phyloP scores from a whole-genome alignment of 2,329 filamentous ascomycete species.

The Cladosporium sp. region DNA sequence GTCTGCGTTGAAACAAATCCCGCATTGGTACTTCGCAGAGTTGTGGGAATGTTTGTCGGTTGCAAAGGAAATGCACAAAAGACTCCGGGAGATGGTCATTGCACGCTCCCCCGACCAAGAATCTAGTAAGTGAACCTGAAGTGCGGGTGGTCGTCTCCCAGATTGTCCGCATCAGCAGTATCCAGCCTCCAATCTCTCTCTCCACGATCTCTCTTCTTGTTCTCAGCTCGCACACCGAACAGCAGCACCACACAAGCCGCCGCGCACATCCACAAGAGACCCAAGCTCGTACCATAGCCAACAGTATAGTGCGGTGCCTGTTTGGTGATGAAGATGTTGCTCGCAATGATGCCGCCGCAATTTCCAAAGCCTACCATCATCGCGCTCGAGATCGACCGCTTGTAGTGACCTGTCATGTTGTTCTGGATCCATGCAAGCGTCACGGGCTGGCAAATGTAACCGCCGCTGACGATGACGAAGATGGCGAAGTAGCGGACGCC shows the following conservation, averaged over 20 bases:
- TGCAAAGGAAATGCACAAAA: no score
- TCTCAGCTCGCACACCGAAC: slow-evolving; percentile 41
- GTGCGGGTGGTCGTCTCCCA: slow-evolving; percentile 50
- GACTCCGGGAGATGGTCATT: no score
- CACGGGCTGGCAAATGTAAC: slow-evolving; percentile 53
- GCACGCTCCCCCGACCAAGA: no score
- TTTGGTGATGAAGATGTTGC: slow-evolving; percentile 47
- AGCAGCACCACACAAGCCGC: slow-evolving; percentile 39
- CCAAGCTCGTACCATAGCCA: slow-evolving; percentile 48
- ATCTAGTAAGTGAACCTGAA: slow-evolving; percentile 40
- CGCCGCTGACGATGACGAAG: slow-evolving; percentile 52
- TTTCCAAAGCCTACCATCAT: slow-evolving; percentile 52
- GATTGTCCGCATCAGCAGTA: slow-evolving; percentile 42
- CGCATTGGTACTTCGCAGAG: no score
- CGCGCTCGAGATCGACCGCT: slow-evolving; percentile 51
- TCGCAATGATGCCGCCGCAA: slow-evolving; percentile 46
- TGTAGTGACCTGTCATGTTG: slow-evolving; percentile 56
- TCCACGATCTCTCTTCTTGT: slow-evolving; percentile 44
- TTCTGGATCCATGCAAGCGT: slow-evolving; percentile 55
- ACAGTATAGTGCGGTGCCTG: slow-evolving; percentile 48
- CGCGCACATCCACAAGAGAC: slow-evolving; percentile 43
- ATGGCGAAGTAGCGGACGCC: slow-evolving; percentile 52
- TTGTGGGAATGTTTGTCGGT: no score
- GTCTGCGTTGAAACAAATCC: no score
- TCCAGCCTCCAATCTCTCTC: slow-evolving; percentile 43